Evolutionary conservation across 345 rosid genomes (phyloP).

Genomic region (Linum lewisii): DNA sequence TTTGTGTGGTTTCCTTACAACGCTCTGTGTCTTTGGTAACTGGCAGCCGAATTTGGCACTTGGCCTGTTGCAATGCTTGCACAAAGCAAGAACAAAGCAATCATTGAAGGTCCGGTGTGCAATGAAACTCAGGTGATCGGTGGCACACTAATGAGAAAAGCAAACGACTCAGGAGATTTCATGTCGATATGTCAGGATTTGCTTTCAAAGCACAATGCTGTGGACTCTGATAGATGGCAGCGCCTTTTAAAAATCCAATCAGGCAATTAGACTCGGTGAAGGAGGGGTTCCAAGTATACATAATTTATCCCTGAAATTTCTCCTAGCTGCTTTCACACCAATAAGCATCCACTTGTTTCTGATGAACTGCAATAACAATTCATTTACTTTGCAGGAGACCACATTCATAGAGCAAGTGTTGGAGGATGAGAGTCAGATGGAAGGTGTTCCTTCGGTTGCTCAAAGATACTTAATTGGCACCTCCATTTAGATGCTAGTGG

Average conservation of each 20-base stretch:
- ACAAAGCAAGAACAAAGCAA: slow-evolving; percentile 77
- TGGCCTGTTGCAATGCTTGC: slow-evolving; percentile 98
- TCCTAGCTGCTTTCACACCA: background rate
- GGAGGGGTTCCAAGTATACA: slow-evolving; percentile 87
- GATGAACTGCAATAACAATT: background rate
- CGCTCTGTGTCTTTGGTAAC: slow-evolving; percentile 23
- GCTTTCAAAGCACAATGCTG: slow-evolving; percentile 89
- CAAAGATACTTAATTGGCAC: slow-evolving; percentile 66
- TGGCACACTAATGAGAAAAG: slow-evolving; percentile 98
- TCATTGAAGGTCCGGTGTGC: slow-evolving; percentile 84
- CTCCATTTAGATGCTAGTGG: background rate
- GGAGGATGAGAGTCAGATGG: slow-evolving; percentile 91
- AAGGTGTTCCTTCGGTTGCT: slow-evolving; percentile 64
- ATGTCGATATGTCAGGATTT: slow-evolving; percentile 94
- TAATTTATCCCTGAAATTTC: slow-evolving; percentile 1
- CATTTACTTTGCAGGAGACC: slow-evolving; percentile 50
- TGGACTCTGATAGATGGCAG: slow-evolving; percentile 80
- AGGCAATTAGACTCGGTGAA: slow-evolving; percentile 72
- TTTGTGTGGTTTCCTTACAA: background rate
- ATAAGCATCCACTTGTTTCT: background rate
- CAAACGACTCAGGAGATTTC: slow-evolving; percentile 71
- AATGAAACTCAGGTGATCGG: slow-evolving; percentile 62
- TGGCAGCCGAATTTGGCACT: slow-evolving; percentile 79
- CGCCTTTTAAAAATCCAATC: slow-evolving; percentile 38
- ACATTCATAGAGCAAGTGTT: slow-evolving; percentile 84